Conservation (phyloP, 306 rosid species). For the Datisca glomerata region DNA sequence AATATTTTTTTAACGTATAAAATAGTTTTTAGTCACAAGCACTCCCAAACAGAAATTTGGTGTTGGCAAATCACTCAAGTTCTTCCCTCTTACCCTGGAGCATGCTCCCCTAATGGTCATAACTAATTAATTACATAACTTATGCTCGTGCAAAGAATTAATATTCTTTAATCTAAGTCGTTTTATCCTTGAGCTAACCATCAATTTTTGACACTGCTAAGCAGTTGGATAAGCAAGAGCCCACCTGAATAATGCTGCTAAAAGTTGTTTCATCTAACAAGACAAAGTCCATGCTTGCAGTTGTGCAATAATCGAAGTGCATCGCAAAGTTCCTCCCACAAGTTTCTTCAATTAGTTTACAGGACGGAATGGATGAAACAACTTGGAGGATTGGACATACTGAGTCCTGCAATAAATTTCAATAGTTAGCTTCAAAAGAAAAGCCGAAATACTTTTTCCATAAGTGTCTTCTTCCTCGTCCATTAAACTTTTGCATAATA, state of each 20-base stretch:
- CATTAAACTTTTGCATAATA: slow-evolving; percentile 76
- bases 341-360: slow-evolving; percentile 65
- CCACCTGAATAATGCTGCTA: slow-evolving; percentile 61
- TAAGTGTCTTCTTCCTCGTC: slow-evolving; percentile 83
- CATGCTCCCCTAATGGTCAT: too few species aligned
- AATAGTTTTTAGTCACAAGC: too few species aligned
- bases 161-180: slow-evolving; percentile 7
- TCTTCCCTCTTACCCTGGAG: too few species aligned
- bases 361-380: slow-evolving; percentile 64
- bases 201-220: slow-evolving; percentile 16
- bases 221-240: slow-evolving; percentile 18
- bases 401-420: slow-evolving; percentile 92
- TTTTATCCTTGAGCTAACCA: slow-evolving; percentile 11
- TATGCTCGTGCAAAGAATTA: background rate
- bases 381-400: slow-evolving; percentile 77
- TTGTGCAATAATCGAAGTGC: slow-evolving; percentile 92
- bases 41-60: too few species aligned
- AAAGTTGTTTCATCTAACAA: slow-evolving; percentile 58
- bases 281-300: slow-evolving; percentile 66
- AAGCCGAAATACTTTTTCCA: slow-evolving; percentile 47
- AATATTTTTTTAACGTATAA: too few species aligned
- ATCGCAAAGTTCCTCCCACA: slow-evolving; percentile 62
- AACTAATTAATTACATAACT: too few species aligned
- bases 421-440: slow-evolving; percentile 55
- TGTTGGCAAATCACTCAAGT: too few species aligned